These are phyloP conservation scores for Helianthus tuberosus DNA, from an alignment of 129 eudicot genomes.

Conservation along the genomic window DNA sequence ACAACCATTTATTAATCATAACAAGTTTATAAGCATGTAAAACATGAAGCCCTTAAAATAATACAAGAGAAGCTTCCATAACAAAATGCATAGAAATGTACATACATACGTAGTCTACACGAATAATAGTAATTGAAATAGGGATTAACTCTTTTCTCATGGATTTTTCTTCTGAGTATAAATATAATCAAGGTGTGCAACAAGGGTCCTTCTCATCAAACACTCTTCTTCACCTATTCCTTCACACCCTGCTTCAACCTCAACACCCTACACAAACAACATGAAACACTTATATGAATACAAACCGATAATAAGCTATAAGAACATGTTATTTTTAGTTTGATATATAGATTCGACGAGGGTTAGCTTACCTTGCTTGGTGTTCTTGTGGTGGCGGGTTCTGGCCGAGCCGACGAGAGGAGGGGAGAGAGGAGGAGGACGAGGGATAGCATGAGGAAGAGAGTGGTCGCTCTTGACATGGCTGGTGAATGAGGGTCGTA, in stretches of 20 bases:
- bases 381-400: conserved; percentile 29
- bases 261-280: conserved; percentile 31
- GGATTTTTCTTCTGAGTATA: conserved; percentile 58
- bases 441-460: conserved; percentile 35
- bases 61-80: conserved; percentile 13
- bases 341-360: neutral
- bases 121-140: neutral
- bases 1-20: conserved; percentile 12
- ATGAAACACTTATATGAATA: neutral
- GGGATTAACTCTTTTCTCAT: conserved; percentile 2
- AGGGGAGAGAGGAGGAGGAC: too few species aligned
- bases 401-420: conserved; percentile 33
- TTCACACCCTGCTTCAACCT: conserved; percentile 39
- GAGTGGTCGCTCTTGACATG: conserved; percentile 36
- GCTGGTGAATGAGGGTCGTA: conserved; percentile 19
- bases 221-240: conserved; percentile 61
- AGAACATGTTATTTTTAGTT: neutral
- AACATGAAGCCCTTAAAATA: neutral
- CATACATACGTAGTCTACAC: neutral
- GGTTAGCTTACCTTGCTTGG: conserved; percentile 32
- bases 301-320: neutral
- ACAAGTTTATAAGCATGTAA: neutral
- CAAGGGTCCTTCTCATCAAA: conserved; percentile 59
- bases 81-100: neutral
- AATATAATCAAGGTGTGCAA: conserved; percentile 70